These are phyloP conservation scores for Carnegiea gigantea DNA, from an alignment of 179 eudicot species.

Conservation along the genomic window DNA sequence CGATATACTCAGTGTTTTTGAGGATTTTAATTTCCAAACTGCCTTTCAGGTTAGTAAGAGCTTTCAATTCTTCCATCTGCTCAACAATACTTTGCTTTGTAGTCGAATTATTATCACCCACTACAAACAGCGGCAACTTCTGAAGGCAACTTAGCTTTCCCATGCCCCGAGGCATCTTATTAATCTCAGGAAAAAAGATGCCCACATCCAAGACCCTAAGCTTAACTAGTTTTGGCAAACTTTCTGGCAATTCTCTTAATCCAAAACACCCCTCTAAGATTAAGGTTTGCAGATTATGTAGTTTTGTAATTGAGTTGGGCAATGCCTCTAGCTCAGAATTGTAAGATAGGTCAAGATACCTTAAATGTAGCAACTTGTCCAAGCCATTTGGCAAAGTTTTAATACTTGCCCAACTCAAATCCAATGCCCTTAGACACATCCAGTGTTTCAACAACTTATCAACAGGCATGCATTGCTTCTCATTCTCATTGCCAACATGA, in stretches of 20 bases:
- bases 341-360: constrained; percentile 23
- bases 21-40: background rate
- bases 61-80: constrained; percentile 22
- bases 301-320: constrained; percentile 12
- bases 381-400: constrained; percentile 20
- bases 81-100: background rate
- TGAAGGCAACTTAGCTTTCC: constrained; percentile 32
- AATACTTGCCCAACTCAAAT: background rate
- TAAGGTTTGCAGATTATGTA: constrained; percentile 18
- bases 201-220: constrained; percentile 35
- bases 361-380: constrained; percentile 23
- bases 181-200: background rate
- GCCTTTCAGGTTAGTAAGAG: constrained; percentile 23
- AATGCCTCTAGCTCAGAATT: background rate
- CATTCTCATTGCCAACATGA: background rate
- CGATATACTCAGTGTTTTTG: background rate
- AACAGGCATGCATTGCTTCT: background rate
- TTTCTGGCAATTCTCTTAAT: constrained; percentile 29
- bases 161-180: constrained; percentile 31
- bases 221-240: constrained; percentile 25
- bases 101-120: constrained; percentile 19
- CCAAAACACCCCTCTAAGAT: background rate
- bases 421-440: constrained; percentile 27
- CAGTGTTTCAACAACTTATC: background rate
- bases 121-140: constrained; percentile 25